Conservation (phyloP, 1,139 yeast genomes). For the Nakaseomyces bracarensis region DNA sequence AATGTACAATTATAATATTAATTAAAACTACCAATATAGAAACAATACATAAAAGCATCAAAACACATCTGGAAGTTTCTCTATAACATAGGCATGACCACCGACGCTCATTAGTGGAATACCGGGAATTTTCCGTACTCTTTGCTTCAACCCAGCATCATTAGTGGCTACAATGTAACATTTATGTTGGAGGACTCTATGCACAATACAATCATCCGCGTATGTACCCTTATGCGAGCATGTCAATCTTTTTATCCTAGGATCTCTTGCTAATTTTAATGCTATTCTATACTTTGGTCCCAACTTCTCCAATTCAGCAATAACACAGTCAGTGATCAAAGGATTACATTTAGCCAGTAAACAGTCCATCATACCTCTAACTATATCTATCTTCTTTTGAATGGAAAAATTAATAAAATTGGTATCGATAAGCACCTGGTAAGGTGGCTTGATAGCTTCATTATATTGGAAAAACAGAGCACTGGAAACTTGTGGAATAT, state of each 20-base stretch:
- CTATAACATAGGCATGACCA: conserved; percentile 82
- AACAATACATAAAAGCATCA: conserved; percentile 36
- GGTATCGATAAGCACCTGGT: conserved; percentile 90
- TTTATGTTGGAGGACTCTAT: conserved; percentile 88
- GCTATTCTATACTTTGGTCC: conserved; percentile 95
- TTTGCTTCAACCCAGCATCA: conserved; percentile 93
- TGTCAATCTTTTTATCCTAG: conserved; percentile 75
- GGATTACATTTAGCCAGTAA: conserved; percentile 93
- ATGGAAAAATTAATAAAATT: conserved; percentile 93
- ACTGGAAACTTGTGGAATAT: conserved; percentile 93
- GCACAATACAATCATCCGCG: conserved; percentile 95
- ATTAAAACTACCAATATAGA: neutral
- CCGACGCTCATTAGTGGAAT: conserved; percentile 96
- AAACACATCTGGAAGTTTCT: conserved; percentile 89
- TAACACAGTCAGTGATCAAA: conserved; percentile 89
- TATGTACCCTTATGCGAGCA: conserved; percentile 94
- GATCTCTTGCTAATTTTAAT: conserved; percentile 83
- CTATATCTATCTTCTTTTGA: conserved; percentile 87
- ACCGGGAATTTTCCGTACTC: conserved; percentile 94
- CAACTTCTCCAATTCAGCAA: conserved; percentile 93
- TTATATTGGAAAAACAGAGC: conserved; percentile 93
- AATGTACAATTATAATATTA: neutral
- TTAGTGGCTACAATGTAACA: conserved; percentile 96
- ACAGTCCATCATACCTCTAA: conserved; percentile 93
- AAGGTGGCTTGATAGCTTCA: conserved; percentile 91